These are phyloP conservation scores for Globisporangium middletonii DNA, from an alignment of 352 stramenopile species.

Conservation along the genomic window DNA sequence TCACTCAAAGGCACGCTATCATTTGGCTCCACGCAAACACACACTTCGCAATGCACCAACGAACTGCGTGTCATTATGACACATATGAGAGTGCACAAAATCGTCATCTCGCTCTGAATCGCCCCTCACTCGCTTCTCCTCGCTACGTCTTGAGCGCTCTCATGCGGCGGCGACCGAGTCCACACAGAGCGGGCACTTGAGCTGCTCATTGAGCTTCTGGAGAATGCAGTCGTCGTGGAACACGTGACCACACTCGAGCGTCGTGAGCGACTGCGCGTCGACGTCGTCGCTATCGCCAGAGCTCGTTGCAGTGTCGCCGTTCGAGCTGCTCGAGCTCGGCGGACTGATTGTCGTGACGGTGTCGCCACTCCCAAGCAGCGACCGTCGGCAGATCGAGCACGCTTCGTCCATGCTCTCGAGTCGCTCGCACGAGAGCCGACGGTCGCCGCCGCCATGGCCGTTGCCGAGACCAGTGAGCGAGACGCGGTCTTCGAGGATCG, in stretches of 20 bases:
- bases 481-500: slow-evolving; percentile 47
- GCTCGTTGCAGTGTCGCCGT: slow-evolving; percentile 12
- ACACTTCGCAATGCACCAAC: too few relatives aligned
- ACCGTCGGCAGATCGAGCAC: slow-evolving; percentile 56
- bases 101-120: neutral
- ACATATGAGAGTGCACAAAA: too few relatives aligned
- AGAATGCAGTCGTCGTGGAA: slow-evolving; percentile 88
- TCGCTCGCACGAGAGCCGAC: slow-evolving; percentile 14
- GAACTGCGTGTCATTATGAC: too few relatives aligned
- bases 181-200: slow-evolving; percentile 59
- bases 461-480: slow-evolving; percentile 23
- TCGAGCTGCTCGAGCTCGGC: slow-evolving; percentile 19
- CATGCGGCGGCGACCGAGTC: slow-evolving; percentile 1
- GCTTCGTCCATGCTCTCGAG: slow-evolving; percentile 18
- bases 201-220: slow-evolving; percentile 66
- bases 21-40: too few relatives aligned
- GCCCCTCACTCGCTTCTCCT: neutral
- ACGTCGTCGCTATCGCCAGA: slow-evolving; percentile 19
- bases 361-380: slow-evolving; percentile 19
- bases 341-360: slow-evolving; percentile 31
- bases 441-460: slow-evolving; percentile 19
- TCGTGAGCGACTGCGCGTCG: slow-evolving; percentile 51
- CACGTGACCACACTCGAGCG: slow-evolving; percentile 71
- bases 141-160: neutral
- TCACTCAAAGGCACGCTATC: too few relatives aligned